These are phyloP conservation scores for Thalassiosira livingstoniorum DNA, from an alignment of 352 stramenopile genomes.

Conservation along the genomic window DNA sequence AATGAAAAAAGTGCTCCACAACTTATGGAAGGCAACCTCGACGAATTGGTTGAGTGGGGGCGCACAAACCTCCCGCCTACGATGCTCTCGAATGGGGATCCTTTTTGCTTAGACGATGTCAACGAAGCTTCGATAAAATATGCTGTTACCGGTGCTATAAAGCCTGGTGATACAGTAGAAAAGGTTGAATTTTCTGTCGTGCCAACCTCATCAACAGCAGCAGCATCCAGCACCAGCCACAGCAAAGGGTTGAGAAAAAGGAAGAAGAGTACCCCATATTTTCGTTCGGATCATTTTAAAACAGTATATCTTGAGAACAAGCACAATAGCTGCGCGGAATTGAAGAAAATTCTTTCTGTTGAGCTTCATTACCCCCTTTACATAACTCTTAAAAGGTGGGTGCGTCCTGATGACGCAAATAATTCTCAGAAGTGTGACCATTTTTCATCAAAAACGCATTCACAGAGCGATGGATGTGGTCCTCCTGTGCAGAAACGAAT, in stretches of 20 bases:
- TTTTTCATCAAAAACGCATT: background rate
- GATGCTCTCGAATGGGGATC: background rate
- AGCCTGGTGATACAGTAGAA: constrained; percentile 26
- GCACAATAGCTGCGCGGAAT: background rate
- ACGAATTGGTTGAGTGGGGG: constrained; percentile 31
- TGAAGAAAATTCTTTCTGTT: constrained; percentile 27
- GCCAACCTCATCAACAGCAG: background rate
- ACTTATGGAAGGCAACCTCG: background rate
- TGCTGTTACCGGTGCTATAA: constrained; percentile 27
- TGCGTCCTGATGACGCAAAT: background rate
- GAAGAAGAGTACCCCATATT: constrained; percentile 35
- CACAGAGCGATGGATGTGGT: background rate
- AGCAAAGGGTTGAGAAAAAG: background rate
- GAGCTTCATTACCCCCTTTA: constrained; percentile 39
- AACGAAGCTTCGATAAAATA: constrained; percentile 39
- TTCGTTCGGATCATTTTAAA: constrained; percentile 43
- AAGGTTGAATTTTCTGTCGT: constrained; percentile 43
- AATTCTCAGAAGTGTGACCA: too few species aligned
- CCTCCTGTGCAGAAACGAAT: constrained; percentile 39
- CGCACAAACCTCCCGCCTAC: constrained; percentile 10
- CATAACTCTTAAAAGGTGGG: constrained; percentile 34
- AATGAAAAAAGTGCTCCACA: background rate
- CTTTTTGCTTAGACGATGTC: constrained; percentile 12
- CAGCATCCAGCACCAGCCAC: background rate
- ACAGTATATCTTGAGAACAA: constrained; percentile 30